A percentile compares a stretch with the other conserved stretches of the same genome.
These are phyloP conservation scores for Podochytrium sp. DNA, from an alignment of 192 early-diverging fungal genomes.

Conservation along the genomic window DNA sequence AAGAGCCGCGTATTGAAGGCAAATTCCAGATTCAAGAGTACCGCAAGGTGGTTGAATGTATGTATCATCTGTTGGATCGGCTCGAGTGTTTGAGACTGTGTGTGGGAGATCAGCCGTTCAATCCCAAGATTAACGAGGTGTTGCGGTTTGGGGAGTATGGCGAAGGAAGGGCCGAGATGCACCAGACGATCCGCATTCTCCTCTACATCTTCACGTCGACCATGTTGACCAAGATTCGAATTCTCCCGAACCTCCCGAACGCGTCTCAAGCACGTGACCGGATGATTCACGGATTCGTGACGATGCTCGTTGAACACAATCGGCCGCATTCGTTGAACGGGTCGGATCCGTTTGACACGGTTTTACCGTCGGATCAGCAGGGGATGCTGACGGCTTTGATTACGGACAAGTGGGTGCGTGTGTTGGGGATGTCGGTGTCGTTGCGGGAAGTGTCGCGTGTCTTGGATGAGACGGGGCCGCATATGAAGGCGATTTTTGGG, in stretches of 20 bases:
- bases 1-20: slow-evolving; percentile 26
- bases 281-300: slow-evolving; percentile 13
- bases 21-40: slow-evolving; percentile 13
- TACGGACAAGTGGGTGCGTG: slow-evolving; percentile 20
- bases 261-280: slow-evolving; percentile 1
- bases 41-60: slow-evolving; percentile 9
- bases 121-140: background rate
- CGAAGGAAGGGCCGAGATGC: slow-evolving; percentile 7
- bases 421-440: background rate
- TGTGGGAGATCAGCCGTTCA: slow-evolving; percentile 12
- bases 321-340: background rate
- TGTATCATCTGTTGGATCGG: slow-evolving; percentile 23
- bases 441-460: slow-evolving; percentile 15
- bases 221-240: slow-evolving; percentile 18
- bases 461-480: slow-evolving; percentile 2
- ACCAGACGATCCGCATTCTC: slow-evolving; percentile 10
- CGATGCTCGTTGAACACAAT: background rate
- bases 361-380: background rate
- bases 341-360: slow-evolving; percentile 2
- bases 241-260: slow-evolving; percentile 27
- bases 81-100: slow-evolving; percentile 12
- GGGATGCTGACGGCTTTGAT: slow-evolving; percentile 11
- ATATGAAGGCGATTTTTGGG: slow-evolving; percentile 26
- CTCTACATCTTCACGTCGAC: slow-evolving; percentile 20
- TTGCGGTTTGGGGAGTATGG: background rate